phyloP scores from a whole-genome alignment of 148 eudicot species.

The Euryodendron excelsum region DNA sequence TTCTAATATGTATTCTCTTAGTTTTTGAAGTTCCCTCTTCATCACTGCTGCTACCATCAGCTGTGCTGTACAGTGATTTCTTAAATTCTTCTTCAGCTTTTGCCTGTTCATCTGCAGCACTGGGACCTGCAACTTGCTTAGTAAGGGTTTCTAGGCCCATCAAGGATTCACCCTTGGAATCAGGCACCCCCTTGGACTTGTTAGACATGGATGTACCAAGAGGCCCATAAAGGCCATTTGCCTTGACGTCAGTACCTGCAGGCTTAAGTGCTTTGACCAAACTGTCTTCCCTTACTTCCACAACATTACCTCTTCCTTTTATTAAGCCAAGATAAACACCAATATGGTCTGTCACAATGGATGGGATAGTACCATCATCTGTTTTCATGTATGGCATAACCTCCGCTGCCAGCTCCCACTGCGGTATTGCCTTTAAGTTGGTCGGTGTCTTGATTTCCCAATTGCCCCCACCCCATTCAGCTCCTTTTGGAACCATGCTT shows the following conservation, averaged over 20 bases:
- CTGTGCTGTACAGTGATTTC: constrained; percentile 70
- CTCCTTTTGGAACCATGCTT: constrained; percentile 97
- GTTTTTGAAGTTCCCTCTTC: constrained; percentile 79
- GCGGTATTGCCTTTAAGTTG: constrained; percentile 77
- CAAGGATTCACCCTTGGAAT: constrained; percentile 48
- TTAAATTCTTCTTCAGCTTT: constrained; percentile 97
- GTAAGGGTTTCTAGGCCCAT: constrained; percentile 77
- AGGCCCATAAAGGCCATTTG: constrained; percentile 44
- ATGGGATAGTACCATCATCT: constrained; percentile 86
- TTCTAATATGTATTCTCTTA: constrained; percentile 74
- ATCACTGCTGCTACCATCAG: constrained; percentile 92
- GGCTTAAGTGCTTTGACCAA: constrained; percentile 75
- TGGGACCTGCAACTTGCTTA: constrained; percentile 44
- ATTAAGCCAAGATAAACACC: constrained; percentile 94
- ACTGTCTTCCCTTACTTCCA: constrained; percentile 94
- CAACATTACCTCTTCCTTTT: constrained; percentile 84
- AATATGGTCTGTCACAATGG: constrained; percentile 85
- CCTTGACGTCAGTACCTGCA: constrained; percentile 37
- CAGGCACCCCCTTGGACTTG: constrained; percentile 36
- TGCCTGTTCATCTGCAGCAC: constrained; percentile 73
- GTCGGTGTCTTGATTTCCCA: constrained; percentile 96
- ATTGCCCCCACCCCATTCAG: constrained; percentile 99
- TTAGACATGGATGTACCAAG: constrained; percentile 41
- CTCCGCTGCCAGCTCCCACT: constrained; percentile 94
- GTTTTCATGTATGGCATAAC: constrained; percentile 98